Evolutionary conservation across 2,329 filamentous ascomycete species (phyloP), one percentile per base, ranked within the genome.

Genomic region (Plectosphaerella sp.): DNA sequence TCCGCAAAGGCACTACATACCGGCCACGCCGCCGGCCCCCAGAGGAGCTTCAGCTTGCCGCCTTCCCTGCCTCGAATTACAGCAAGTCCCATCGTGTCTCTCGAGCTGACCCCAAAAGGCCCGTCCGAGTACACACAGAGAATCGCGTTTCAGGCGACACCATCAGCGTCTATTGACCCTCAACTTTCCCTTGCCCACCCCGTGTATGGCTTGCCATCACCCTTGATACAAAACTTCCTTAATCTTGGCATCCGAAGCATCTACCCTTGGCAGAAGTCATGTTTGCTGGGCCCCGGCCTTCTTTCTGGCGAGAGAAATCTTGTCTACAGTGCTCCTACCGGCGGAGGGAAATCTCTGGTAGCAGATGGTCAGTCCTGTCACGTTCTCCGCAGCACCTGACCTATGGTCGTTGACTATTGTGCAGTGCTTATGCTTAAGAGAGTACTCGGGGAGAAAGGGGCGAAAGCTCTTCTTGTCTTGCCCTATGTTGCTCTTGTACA

Each of bases 401-500:
- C 8, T 12, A 7, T 33, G 8, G 28, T 9, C 22, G 22, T 61
- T 58, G 5, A 57, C 42, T 11, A 22, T 15, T 24, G 11, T 41
- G n/a, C 56, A 73, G 80, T 91, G 25, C 70, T 91, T 48, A 87
- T 91, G 81, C 71, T 91, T 50, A 90, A 87, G 63, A 79, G 80
- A 54, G 74, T 91, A 20, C 72, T 90, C n/a, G 76, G 81, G 43
- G 76, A 84, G 45, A 79, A 80, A 1, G 74, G 73, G 18, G 76
- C 82, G 52, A 91, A 91, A 58, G 87, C 86, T 3, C 77, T 92
- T 12, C 70, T 91, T 16, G 83, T 91, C 18, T 74, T 91, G 16
- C 88, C 88, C 0, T 92, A 90, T 67, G 87, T 91, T 57, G 87
- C 88, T 16, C 77, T 92, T 3, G 88, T 92, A 0, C 87, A 91